Percentiles rank a stretch among this genome's conserved stretches.
phyloP scores from a whole-genome alignment of 257 asterid genomes.

The Solanum tacnaense region DNA sequence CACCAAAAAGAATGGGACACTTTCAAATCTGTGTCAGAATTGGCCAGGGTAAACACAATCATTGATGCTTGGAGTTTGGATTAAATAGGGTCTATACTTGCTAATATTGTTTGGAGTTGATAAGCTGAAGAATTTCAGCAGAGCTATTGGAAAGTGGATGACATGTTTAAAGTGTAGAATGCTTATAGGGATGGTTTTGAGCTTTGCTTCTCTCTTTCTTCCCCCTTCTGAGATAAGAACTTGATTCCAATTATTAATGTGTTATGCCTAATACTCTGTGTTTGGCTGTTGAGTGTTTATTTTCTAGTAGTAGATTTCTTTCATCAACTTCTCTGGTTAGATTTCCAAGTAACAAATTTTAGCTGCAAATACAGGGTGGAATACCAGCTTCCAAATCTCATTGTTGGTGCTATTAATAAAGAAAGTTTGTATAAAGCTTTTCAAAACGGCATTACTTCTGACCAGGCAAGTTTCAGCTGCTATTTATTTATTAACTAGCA shows the following conservation, averaged over 20 bases:
- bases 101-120: not conserved
- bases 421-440: slow-evolving; percentile 93
- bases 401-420: slow-evolving; percentile 83
- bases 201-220: not conserved
- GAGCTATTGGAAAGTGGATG: not conserved
- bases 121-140: not conserved
- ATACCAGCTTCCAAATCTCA: slow-evolving; percentile 96
- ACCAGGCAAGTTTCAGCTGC: slow-evolving; percentile 46
- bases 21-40: not conserved
- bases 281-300: not conserved
- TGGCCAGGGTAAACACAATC: not conserved
- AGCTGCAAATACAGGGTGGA: slow-evolving; percentile 61
- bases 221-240: not conserved
- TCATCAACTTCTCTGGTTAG: not conserved
- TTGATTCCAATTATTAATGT: not conserved
- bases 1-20: not conserved
- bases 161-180: not conserved
- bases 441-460: slow-evolving; percentile 76
- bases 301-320: not conserved
- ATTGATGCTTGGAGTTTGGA: not conserved
- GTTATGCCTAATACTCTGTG: not conserved
- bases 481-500: not conserved
- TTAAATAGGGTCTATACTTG: not conserved
- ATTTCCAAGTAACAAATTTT: not conserved
- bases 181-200: not conserved